Conservation (phyloP, 2,329 filamentous ascomycete genomes). For the Dactylellina leptospora region DNA sequence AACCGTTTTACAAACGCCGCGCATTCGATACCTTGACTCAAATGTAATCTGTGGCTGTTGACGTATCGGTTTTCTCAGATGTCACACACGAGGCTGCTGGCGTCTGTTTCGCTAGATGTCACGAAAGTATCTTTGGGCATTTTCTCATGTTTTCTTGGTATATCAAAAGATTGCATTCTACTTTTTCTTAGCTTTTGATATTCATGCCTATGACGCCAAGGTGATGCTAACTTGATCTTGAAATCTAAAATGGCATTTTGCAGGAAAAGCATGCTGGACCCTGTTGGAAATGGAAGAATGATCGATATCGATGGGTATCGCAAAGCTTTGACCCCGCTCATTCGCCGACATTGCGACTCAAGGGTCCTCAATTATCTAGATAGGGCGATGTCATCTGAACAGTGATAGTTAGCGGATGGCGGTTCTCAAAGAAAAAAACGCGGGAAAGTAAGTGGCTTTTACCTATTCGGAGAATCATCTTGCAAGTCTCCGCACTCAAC, state of each 20-base stretch:
- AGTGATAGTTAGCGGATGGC: conserved; percentile 6
- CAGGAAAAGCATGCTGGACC: conserved; percentile 1
- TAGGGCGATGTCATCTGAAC: conserved; percentile 51
- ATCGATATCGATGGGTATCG: conserved; percentile 1
- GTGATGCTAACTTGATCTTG: conserved; percentile 51
- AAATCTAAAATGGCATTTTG: conserved; percentile 50
- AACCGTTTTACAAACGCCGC: too few species aligned
- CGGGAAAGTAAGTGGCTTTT: conserved; percentile 3
- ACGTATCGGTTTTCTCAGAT: conserved; percentile 10
- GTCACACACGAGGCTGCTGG: not conserved
- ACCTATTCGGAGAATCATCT: conserved; percentile 79
- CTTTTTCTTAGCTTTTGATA: conserved; percentile 45
- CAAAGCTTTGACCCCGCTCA: conserved; percentile 1
- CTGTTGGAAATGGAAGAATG: conserved; percentile 5
- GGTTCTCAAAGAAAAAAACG: not conserved
- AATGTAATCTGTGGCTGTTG: conserved; percentile 20
- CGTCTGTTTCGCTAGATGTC: not conserved
- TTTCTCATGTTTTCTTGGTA: not conserved
- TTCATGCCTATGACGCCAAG: conserved; percentile 53
- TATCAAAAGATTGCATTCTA: conserved; percentile 1
- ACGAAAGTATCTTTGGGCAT: conserved; percentile 4
- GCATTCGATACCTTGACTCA: not conserved
- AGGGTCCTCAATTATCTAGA: conserved; percentile 28
- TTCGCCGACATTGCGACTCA: not conserved
- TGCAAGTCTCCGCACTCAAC: conserved; percentile 96